Conservation (phyloP, 2,329 filamentous ascomycete genomes). For the Cladosporium sp. region DNA sequence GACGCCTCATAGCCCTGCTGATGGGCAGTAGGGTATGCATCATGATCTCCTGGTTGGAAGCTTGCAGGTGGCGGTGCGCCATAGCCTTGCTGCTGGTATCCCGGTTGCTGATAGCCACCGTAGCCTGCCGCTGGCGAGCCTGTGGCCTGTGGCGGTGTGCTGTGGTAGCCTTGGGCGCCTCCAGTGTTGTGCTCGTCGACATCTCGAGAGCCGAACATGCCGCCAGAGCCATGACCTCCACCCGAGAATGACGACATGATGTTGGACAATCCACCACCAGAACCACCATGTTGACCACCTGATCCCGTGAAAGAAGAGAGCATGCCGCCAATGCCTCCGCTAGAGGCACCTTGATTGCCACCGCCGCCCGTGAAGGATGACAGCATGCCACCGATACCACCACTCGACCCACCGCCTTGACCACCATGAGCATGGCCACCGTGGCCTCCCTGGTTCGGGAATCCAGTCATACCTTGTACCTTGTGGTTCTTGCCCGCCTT, state of each 20-base stretch:
- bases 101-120: conserved; percentile 6
- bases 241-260: conserved; percentile 6
- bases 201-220: conserved; percentile 8
- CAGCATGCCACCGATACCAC: conserved; percentile 2
- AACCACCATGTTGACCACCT: conserved; percentile 2
- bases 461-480: conserved; percentile 19
- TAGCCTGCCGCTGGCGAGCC: conserved; percentile 4
- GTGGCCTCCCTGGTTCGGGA: conserved; percentile 2
- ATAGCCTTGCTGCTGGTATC: conserved; percentile 9
- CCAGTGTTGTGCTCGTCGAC: not conserved
- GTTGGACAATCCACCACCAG: conserved; percentile 1
- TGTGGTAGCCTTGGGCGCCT: not conserved
- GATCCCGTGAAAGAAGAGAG: conserved; percentile 1
- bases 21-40: conserved; percentile 30
- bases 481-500: conserved; percentile 75
- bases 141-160: conserved; percentile 1
- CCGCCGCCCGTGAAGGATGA: not conserved
- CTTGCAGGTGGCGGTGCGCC: conserved; percentile 20
- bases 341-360: conserved; percentile 7
- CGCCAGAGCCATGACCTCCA: not conserved
- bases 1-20: conserved; percentile 33
- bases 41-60: conserved; percentile 25
- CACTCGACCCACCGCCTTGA: not conserved
- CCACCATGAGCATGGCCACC: not conserved
- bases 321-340: conserved; percentile 8